A percentile compares a stretch with the other conserved stretches of the same genome.
Evolutionary conservation across 805 yeast genomes (phyloP).

Genomic region (Candida succiphila): DNA sequence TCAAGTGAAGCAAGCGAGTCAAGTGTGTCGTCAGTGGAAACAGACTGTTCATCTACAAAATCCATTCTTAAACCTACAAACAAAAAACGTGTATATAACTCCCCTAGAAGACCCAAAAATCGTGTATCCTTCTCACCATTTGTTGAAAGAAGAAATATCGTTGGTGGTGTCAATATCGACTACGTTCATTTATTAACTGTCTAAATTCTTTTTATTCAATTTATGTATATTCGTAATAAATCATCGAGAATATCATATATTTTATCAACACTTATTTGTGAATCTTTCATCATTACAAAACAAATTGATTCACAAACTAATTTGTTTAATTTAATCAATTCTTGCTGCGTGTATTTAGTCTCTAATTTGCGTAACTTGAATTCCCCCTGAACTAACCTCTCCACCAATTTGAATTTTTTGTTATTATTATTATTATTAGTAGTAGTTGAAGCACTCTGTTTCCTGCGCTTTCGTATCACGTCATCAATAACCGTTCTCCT

Average conservation of each 20-base stretch:
- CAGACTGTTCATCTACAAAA: too few species aligned
- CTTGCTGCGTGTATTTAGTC: neutral
- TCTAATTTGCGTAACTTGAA: too few species aligned
- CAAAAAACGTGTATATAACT: neutral
- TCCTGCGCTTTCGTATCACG: too few species aligned
- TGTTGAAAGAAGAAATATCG: conserved; percentile 34
- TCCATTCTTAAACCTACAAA: too few species aligned
- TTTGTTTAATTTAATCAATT: neutral
- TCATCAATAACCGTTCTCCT: too few species aligned
- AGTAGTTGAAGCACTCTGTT: too few species aligned
- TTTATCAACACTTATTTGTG: too few species aligned
- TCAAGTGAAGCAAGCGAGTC: neutral
- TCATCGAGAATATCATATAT: neutral
- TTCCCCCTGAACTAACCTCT: too few species aligned
- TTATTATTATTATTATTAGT: too few species aligned
- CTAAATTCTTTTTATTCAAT: neutral
- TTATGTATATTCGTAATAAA: neutral
- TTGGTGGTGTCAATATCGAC: conserved; percentile 33
- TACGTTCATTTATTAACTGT: conserved; percentile 13
- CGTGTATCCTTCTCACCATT: conserved; percentile 31
- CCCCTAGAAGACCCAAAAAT: neutral
- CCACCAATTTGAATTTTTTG: too few species aligned
- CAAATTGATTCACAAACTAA: neutral
- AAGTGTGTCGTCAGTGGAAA: neutral
- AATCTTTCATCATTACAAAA: neutral